These are phyloP conservation scores for Dioscorea zingiberensis DNA, from an alignment of 106 monocot genomes.

Conservation along the genomic window DNA sequence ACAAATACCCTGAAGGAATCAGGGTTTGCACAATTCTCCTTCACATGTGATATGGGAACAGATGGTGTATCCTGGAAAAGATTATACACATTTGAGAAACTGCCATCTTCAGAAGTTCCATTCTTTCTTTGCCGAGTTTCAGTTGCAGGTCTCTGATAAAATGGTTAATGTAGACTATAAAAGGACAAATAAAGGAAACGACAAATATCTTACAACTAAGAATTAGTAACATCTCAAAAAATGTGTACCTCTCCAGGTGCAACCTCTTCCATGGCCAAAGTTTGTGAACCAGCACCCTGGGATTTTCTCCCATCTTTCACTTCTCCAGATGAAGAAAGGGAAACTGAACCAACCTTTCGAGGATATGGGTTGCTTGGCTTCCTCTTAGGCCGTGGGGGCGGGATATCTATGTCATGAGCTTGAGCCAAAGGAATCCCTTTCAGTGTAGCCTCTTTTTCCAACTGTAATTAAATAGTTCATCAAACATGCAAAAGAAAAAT, in stretches of 20 bases:
- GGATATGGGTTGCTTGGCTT: slow-evolving; percentile 91
- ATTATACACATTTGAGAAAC: slow-evolving; percentile 42
- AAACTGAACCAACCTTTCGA: slow-evolving; percentile 40
- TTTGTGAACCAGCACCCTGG: slow-evolving; percentile 13
- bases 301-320: slow-evolving; percentile 31
- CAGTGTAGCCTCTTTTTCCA: slow-evolving; percentile 64
- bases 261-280: slow-evolving; percentile 16
- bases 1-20: slow-evolving; percentile 17
- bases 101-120: slow-evolving; percentile 45
- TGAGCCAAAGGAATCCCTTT: slow-evolving; percentile 64
- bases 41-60: slow-evolving; percentile 35
- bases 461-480: slow-evolving; percentile 26
- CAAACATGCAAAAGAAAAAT: neutral
- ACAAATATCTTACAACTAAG: too few relatives aligned
- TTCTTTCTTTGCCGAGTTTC: slow-evolving; percentile 20
- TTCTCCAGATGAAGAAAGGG: slow-evolving; percentile 25
- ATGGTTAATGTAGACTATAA: neutral
- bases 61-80: slow-evolving; percentile 59
- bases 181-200: too few relatives aligned
- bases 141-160: slow-evolving; percentile 18
- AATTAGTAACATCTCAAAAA: neutral
- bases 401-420: slow-evolving; percentile 79
- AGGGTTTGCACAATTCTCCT: slow-evolving; percentile 19
- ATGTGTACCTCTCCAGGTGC: slow-evolving; percentile 28
- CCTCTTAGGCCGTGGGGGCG: slow-evolving; percentile 91